phyloP scores from a whole-genome alignment of 768 basidiomycete genomes.

The Cystofilobasidium macerans region DNA sequence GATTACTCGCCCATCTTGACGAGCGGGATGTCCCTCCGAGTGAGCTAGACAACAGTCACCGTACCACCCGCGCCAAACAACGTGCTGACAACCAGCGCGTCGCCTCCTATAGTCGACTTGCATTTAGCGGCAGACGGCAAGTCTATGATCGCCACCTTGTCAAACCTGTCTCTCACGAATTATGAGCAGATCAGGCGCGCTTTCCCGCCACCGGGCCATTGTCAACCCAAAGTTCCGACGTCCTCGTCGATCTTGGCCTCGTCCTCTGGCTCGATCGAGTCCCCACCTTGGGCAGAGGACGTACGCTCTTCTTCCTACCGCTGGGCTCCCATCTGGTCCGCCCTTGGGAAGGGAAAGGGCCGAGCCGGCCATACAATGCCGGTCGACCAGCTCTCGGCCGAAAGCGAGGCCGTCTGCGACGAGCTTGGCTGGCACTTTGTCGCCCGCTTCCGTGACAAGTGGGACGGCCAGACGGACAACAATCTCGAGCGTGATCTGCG shows the following conservation, averaged over 20 bases:
- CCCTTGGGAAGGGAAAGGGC: not conserved
- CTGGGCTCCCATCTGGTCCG: not conserved
- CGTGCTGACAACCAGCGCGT: not conserved
- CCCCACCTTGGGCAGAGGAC: not conserved
- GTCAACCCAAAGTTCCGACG: too few species aligned
- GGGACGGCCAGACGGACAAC: not conserved
- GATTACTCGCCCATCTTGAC: too few species aligned
- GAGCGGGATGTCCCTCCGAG: too few species aligned
- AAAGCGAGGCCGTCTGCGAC: not conserved
- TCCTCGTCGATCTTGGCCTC: not conserved
- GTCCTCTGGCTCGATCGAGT: too few species aligned
- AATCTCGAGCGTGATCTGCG: too few species aligned
- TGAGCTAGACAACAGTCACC: too few species aligned
- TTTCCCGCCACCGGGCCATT: not conserved
- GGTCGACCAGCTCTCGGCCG: not conserved
- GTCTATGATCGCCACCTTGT: not conserved
- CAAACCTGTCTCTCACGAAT: not conserved
- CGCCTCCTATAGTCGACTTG: not conserved
- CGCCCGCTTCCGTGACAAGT: not conserved
- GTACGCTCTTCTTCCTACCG: not conserved
- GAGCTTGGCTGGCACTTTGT: not conserved
- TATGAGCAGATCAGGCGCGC: not conserved
- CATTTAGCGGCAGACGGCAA: too few species aligned
- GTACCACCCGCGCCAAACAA: too few species aligned
- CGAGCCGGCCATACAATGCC: too few species aligned